phyloP scores from a whole-genome alignment of 225 moss, liverwort and hornwort species.

The Marchantia polymorpha region DNA sequence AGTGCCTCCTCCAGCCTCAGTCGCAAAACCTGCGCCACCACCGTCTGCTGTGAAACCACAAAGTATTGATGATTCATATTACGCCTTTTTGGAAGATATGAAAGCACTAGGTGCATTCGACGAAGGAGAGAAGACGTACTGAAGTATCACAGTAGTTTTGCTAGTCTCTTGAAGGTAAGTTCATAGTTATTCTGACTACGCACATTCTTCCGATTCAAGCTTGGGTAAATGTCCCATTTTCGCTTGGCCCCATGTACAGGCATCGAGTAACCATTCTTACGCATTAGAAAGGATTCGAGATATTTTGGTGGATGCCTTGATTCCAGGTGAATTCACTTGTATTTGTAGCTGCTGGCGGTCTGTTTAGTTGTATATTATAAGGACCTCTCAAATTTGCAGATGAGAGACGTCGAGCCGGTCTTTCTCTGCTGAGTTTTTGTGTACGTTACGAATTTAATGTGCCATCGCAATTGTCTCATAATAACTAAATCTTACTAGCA shows the following conservation, averaged over 20 bases:
- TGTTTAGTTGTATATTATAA: conserved; percentile 18
- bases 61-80: conserved; percentile 91
- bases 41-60: conserved; percentile 55
- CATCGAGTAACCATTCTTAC: conserved; percentile 10
- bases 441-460: too few relatives aligned
- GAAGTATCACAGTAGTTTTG: neutral
- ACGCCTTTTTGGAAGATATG: conserved; percentile 99
- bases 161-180: neutral
- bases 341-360: conserved; percentile 4
- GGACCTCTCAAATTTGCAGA: neutral
- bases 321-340: conserved; percentile 6
- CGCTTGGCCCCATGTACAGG: conserved; percentile 30
- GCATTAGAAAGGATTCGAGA: neutral
- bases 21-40: conserved; percentile 24
- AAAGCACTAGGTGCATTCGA: conserved; percentile 96
- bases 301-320: neutral
- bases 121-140: conserved; percentile 60
- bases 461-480: too few relatives aligned
- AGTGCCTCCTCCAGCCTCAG: conserved; percentile 28
- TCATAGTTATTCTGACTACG: neutral
- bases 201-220: conserved; percentile 8
- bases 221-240: conserved; percentile 5
- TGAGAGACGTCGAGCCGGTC: neutral
- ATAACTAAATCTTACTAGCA: too few relatives aligned
- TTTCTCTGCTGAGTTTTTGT: neutral